Base-by-base conservation (phyloP, 306 rosid genomes). In the Cucurbita ficifolia region DNA sequence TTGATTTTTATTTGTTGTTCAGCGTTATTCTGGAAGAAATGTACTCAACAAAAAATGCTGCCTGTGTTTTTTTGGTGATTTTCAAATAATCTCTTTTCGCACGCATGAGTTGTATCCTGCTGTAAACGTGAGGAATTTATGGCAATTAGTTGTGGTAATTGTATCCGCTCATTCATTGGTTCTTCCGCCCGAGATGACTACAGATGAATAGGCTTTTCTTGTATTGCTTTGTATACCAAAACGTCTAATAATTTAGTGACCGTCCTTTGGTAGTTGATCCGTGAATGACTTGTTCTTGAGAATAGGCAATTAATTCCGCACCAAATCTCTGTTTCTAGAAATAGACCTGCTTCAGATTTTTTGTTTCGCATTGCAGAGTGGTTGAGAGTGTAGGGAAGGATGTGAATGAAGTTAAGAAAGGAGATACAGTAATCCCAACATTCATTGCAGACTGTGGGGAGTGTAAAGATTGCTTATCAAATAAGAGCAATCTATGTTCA, bases 331-430 rank as follows among this genome's bases (percentile, higher is more conserved):
- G 10, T 3, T 19, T 53, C 29, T 53, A 18, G 22, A 21, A 21
- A 4, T 55, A 10, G 8, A 55, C 61, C 16, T 21, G 14, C 14
- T 21, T 58, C 16, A 24, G 18, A 33, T 9, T 9, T 70, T 10
- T 18, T 72, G 62, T 21, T 16, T 10, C 70, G 19, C 59, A 74
- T 56, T 51, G 42, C 39, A 92, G 97, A 79, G 81, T 88, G 75
- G 94, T 93, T 78, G 97, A 93, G 79, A 88, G 96, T 76, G 87
- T 88, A 46, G 98, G 97, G 65, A 88, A 83, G 48, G 83, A 55
- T 69, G 97, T 94, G 40, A 65, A 75, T 49, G 97, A 90, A 79
- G 76, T 90, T 5, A 56, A n/a, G 55, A 84, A 82, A 83, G 98
- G 98, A 73, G 96, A 94, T 61, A 55, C 61, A 5, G 97, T 90